Conservation (phyloP, 257 asterid genomes). For the Mitragyna speciosa region DNA sequence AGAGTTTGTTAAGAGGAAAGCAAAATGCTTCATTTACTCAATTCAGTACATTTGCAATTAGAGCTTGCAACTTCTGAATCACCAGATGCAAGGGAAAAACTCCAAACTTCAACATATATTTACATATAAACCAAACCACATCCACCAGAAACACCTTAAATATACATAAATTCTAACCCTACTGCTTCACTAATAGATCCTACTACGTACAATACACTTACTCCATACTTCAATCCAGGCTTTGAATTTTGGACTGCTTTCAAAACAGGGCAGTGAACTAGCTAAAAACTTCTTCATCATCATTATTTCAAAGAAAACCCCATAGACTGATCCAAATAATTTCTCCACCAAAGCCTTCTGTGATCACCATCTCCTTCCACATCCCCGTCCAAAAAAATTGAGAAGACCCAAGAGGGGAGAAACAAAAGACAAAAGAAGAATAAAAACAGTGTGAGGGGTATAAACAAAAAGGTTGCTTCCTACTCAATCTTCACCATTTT, state of each 20-base stretch:
- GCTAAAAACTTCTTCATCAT: constrained; percentile 2
- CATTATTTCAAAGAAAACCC: constrained; percentile 9
- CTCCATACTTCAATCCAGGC: constrained; percentile 22
- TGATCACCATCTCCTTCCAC: constrained; percentile 16
- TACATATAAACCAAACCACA: constrained; percentile 37
- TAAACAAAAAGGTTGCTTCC: neutral
- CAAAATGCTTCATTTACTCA: neutral
- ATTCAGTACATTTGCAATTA: constrained; percentile 3
- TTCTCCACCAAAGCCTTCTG: neutral
- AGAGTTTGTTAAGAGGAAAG: neutral
- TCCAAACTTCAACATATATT: constrained; percentile 29
- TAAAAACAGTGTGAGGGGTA: neutral
- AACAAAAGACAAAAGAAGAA: neutral
- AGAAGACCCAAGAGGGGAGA: neutral
- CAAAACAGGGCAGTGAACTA: constrained; percentile 29
- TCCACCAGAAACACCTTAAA: constrained; percentile 35
- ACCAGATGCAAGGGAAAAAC: constrained; percentile 8
- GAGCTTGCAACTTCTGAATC: constrained; percentile 9
- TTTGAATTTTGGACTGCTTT: constrained; percentile 27
- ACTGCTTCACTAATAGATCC: constrained; percentile 24
- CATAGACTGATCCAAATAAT: neutral
- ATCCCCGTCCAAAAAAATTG: constrained; percentile 2
- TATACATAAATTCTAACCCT: constrained; percentile 42
- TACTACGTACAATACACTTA: constrained; percentile 13
- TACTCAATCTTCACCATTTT: constrained; percentile 32